phyloP scores from a whole-genome alignment of 768 basidiomycete species.

The Imleria badia region DNA sequence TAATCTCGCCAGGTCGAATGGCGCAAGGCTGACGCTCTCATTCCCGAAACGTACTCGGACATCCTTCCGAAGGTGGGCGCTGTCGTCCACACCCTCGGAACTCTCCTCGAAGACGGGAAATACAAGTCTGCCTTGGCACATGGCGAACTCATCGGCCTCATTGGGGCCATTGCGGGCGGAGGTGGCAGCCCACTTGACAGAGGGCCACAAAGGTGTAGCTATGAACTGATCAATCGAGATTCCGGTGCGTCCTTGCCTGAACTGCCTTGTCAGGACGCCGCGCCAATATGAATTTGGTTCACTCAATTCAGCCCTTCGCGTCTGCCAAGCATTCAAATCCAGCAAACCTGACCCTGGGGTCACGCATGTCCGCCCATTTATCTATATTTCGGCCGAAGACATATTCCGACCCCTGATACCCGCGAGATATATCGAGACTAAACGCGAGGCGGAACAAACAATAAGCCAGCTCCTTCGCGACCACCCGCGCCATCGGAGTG shows the following conservation, averaged over 20 bases:
- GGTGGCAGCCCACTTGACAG: slow-evolving; percentile 61
- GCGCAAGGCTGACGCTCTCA: slow-evolving; percentile 80
- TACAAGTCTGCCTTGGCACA: slow-evolving; percentile 77
- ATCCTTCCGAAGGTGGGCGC: slow-evolving; percentile 67
- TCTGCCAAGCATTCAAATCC: slow-evolving; percentile 73
- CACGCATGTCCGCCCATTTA: slow-evolving; percentile 59
- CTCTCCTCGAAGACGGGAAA: slow-evolving; percentile 72
- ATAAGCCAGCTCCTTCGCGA: slow-evolving; percentile 55
- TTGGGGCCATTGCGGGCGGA: slow-evolving; percentile 47
- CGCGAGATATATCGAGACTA: slow-evolving; percentile 87
- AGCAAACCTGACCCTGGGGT: slow-evolving; percentile 37
- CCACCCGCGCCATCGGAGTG: slow-evolving; percentile 54
- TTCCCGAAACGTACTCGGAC: slow-evolving; percentile 68
- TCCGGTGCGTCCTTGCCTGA: slow-evolving; percentile 58
- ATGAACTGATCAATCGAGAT: slow-evolving; percentile 86
- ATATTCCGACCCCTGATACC: slow-evolving; percentile 87
- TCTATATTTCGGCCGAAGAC: slow-evolving; percentile 90
- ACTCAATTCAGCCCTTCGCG: slow-evolving; percentile 55
- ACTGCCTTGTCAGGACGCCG: background rate
- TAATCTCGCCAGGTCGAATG: slow-evolving; percentile 68
- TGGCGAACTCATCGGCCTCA: slow-evolving; percentile 53
- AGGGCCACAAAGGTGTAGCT: slow-evolving; percentile 45
- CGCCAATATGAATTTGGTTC: slow-evolving; percentile 11
- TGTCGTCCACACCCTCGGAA: slow-evolving; percentile 93
- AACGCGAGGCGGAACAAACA: slow-evolving; percentile 81